These are phyloP conservation scores for Candida maesae DNA, from an alignment of 805 yeast genomes.

Conservation along the genomic window DNA sequence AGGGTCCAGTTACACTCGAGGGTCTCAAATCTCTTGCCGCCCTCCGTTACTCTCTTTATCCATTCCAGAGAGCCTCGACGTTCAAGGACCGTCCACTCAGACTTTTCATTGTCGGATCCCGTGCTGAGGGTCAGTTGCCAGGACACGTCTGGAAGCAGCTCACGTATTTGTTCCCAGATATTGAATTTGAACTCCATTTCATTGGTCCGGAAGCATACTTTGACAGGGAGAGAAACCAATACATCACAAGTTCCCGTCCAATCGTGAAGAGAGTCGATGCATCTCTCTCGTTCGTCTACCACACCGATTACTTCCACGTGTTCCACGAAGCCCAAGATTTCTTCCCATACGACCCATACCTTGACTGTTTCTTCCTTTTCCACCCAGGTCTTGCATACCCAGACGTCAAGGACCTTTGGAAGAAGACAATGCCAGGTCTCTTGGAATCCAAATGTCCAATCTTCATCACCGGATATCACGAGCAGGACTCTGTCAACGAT, in stretches of 20 bases:
- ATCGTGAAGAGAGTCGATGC: slow-evolving; percentile 70
- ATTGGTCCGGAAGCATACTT: slow-evolving; percentile 90
- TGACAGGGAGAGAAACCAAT: slow-evolving; percentile 65
- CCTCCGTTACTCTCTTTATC: slow-evolving; percentile 82
- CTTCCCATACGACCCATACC: slow-evolving; percentile 96
- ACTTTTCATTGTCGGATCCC: slow-evolving; percentile 84
- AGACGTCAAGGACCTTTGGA: slow-evolving; percentile 78
- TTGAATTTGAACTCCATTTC: slow-evolving; percentile 81
- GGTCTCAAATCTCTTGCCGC: slow-evolving; percentile 95
- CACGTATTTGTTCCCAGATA: slow-evolving; percentile 77
- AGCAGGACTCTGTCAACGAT: slow-evolving; percentile 66
- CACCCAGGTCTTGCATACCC: slow-evolving; percentile 92
- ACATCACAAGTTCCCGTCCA: slow-evolving; percentile 58
- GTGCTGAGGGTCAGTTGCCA: slow-evolving; percentile 91
- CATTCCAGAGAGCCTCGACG: slow-evolving; percentile 50
- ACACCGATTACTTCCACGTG: slow-evolving; percentile 89
- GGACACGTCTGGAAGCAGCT: slow-evolving; percentile 95
- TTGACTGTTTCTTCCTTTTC: slow-evolving; percentile 88
- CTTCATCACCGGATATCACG: slow-evolving; percentile 86
- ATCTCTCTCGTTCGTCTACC: slow-evolving; percentile 69
- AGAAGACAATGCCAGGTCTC: slow-evolving; percentile 77
- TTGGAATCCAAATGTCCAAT: slow-evolving; percentile 92
- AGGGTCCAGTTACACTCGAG: slow-evolving; percentile 85
- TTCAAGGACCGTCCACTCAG: slow-evolving; percentile 86
- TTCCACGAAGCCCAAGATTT: slow-evolving; percentile 90